Base-by-base conservation (phyloP, 2,329 filamentous ascomycete genomes). In the Colletotrichum sp. region DNA sequence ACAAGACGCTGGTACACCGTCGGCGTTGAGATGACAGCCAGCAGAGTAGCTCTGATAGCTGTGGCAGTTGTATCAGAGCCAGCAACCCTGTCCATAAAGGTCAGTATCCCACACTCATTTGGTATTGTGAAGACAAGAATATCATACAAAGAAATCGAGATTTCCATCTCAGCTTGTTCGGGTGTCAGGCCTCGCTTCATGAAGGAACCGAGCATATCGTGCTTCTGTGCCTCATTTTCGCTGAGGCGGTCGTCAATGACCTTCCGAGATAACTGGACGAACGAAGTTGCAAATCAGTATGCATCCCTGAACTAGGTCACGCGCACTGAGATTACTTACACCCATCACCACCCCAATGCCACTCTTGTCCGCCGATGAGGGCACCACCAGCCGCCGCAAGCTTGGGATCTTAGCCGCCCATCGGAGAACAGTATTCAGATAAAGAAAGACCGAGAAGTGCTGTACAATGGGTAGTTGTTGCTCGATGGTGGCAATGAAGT, bases 21-120 rank as follows among this genome's bases (percentile, higher is more conserved):
- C 0, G 89, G 88, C n/a, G 85, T 87, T 14, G 86, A 89, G 26
- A 89, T 86, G 75, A 92, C 81, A 80, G 90, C 86, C 24, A 92
- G 85, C 71, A 92, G 77, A 1, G 87, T 90, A 39, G 87, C 84
- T 2, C 91, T 87, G 9, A 93, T 86, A 1, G 87, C 87, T 1
- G 89, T 90, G 0, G 91, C 89, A 0, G 90, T 91, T 13, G 89
- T 92, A 73, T 92, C 91, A 0, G 89, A 90, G 6, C 91, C 91
- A 7, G 90, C 90, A 6, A 90, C 83, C 36, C 86, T 86, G 61
- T 70, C n/a, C 57, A 21, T 67, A 48, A 13, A 52, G 14, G 3
- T 81, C 76, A 66, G 77, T 69, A 26, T 75, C 67, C 14, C n/a
- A 28, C 21, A 14, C 5, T 82, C 26, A 86, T 4, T 70, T 70